Evolutionary conservation across 345 rosid genomes (phyloP), one percentile per base, ranked within the genome.

Genomic region (Populus nigra): DNA sequence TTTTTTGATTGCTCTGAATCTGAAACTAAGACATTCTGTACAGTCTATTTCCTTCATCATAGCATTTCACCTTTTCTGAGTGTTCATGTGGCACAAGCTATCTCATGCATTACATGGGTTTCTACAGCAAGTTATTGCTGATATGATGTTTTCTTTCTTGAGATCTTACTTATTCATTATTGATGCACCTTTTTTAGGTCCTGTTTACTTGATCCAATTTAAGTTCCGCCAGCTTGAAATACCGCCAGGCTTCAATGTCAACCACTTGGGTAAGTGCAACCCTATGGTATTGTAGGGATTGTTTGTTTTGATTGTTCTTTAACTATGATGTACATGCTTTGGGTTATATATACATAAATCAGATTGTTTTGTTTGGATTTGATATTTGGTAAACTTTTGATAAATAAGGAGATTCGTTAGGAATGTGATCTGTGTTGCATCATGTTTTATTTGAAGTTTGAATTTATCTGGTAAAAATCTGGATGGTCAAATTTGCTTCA

Each of bases 221-320:
- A 93, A 92, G 87, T 93, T 96, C 77, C 99, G 98, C 67, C 98
- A 90, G 84, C 86, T 88, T 76, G 98, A 93, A 88, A 92, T 96
- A 75, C 98, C 99, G 61, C 94, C 98, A 15, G 90, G 90, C 83
- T 96, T 91, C 87, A 85, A 84, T 83, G 85, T 82, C 65, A 83
- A 87, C 69, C 97, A 96, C 85, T 86, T 93, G 65, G 99, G 99
- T 96, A 88, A 63, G 87, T 38, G 23, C 38, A 27, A 31, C 17
- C 7, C 18, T 27, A 57, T 11, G 68, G n/a, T 27, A 72, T n/a
- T 31, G 15, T 33, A 2, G 31, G 49, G 59, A 77, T 62, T 73
- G 25, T 22, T 65, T 23, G 22, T 16, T 31, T 33, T 3, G 20
- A 31, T 31, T 66, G 35, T 43, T 10, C 41, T 66, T 35, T 17